A percentile compares a stretch with the other conserved stretches of the same genome.
Evolutionary conservation across 163 green algal species (phyloP).

Genomic region (Scenedesmus sp.): DNA sequence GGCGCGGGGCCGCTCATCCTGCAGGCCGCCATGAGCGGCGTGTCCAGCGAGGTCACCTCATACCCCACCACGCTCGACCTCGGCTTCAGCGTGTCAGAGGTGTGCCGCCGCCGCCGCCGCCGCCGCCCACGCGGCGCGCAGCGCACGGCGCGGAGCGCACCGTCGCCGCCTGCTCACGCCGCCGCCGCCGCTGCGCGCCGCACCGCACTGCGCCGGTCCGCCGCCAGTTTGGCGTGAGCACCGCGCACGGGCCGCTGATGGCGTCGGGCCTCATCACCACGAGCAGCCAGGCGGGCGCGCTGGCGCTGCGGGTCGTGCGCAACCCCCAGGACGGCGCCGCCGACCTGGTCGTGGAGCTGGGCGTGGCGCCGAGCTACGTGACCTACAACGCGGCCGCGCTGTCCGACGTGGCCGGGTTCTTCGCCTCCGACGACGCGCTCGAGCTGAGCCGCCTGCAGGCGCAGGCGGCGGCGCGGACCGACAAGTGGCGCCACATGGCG

Average conservation of each 20-base stretch:
- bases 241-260: constrained; percentile 73
- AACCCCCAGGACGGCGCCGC: constrained; percentile 79
- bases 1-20: constrained; percentile 45
- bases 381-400: constrained; percentile 74
- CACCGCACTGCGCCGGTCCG: neutral
- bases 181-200: neutral
- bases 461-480: constrained; percentile 49
- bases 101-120: neutral
- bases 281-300: constrained; percentile 24
- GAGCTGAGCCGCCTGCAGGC: constrained; percentile 56
- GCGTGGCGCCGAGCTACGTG: constrained; percentile 79
- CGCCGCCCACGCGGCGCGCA: neutral
- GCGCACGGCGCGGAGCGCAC: neutral
- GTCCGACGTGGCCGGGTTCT: constrained; percentile 72
- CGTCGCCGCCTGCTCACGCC: no score
- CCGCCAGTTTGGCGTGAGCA: constrained; percentile 65
- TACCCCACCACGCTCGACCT: constrained; percentile 60
- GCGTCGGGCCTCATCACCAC: constrained; percentile 55
- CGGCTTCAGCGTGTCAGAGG: constrained; percentile 59
- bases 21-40: constrained; percentile 43
- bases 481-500: constrained; percentile 49
- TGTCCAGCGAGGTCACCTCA: constrained; percentile 42
- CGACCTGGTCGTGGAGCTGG: constrained; percentile 69
- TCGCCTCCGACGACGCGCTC: constrained; percentile 63
- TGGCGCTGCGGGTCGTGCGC: constrained; percentile 70